Evolutionary conservation across 2,329 filamentous ascomycete species (phyloP), one percentile per base, ranked within the genome.

Genomic region (Lanzia echinophila): DNA sequence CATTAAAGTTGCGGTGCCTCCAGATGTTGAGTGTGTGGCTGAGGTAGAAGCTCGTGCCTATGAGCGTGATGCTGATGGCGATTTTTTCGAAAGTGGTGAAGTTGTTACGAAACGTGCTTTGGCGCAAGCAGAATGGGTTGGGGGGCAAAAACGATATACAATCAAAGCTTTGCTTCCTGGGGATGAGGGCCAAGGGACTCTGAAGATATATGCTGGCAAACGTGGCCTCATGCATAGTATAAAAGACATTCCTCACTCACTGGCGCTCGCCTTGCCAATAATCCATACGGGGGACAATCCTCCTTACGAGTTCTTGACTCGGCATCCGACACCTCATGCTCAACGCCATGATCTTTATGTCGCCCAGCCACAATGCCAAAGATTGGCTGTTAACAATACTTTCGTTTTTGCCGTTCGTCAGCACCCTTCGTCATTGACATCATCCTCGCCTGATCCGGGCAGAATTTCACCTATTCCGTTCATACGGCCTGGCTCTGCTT

Each of bases 351-450:
- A 99, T 68, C 84, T 99, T 55, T 99, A 99, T 70, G 88, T 99
- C 59, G 88, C 91, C 43, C 94, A 97, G 67, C 94, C 95, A 1
- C 95, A 99, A 70, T 99, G 94, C 69, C 81, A 86, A 60, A 83
- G 85, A 24, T 76, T 99, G 28, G 91, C 90, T 1, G 77, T 95
- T 53, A 96, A 97, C 74, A 97, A 99, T 68, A 99, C 94, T 0
- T 99, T 96, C 67, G 92, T 99, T 28, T 99, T 99, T 70, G 88
- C 88, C 50, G 87, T 99, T 57, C 88, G 94, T 44, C 94, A 99
- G 67, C 91, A 99, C 67, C 88, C 91, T 0, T 86, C 89, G 0
- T 79, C 79, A 1, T 71, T 79, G 0, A 71, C 71, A 2, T 65
- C 68, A 39, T 67, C 71, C 34, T 64, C 71, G 28, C 67, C 68